Evolutionary conservation across 2,329 filamentous ascomycete species (phyloP), one percentile per base, ranked within the genome.

Genomic region (Cladosporium sp.): DNA sequence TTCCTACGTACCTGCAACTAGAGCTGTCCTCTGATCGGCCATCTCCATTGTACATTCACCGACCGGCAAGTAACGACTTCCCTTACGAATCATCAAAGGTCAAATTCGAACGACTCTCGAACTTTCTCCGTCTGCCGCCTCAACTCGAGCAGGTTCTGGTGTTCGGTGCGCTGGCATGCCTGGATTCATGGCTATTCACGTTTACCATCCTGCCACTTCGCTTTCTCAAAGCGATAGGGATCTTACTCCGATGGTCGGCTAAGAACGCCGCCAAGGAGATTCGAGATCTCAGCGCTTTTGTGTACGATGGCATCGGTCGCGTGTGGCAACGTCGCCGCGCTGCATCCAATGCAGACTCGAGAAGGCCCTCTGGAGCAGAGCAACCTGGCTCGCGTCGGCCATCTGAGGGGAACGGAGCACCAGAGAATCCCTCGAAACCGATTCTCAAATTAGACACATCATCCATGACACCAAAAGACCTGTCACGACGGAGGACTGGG

Each of bases 181-280:
- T 99, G 5, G 93, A 99, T 67, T 88, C 92, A 1, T 99, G 92
- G 90, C 80, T 99, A 1, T 93, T 96, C 70, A 95, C 89, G 1
- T 95, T 99, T 61, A 99, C 93, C 0, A 96, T 99, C 39, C 74
- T 99, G 0, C 93, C 93, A 0, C 78, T 99, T 53, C 82, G 93
- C 2, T 97, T 99, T 61, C 68, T 87, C 48, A 86, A 91, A 52
- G 92, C 93, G 1, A 62, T 92, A 0, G 82, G 82, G 17, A 83
- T 97, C 2, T 72, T 99, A 20, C 68, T 83, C 8, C 79, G 81
- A 54, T 97, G 91, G 79, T 95, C 89, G 88, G 77, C 70, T 2
- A 81, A 86, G 29, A 80, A 90, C 18, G 59, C 92, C 2, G 76
- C 76, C 4, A 86, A 85, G 56, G 92, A 97, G 67, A 74, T 77